Evolutionary conservation across 2,329 filamentous ascomycete species (phyloP).

Genomic region (Fusarium sp.): DNA sequence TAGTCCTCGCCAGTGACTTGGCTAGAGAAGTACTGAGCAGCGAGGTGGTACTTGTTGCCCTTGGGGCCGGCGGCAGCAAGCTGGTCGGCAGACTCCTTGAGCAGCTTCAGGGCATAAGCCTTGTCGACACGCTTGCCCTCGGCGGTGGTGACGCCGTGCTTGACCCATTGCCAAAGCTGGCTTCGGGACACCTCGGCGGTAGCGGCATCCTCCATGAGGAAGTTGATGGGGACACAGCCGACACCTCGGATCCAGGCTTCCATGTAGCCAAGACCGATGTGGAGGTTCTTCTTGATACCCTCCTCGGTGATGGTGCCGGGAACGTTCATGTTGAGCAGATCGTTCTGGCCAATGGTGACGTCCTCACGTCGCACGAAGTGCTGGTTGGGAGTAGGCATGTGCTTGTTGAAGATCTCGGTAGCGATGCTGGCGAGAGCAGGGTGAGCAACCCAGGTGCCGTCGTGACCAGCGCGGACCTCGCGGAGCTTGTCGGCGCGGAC

Average conservation of each 20-base stretch:
- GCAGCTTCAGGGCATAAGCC: constrained; percentile 85
- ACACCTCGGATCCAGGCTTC: constrained; percentile 97
- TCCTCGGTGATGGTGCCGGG: constrained; percentile 92
- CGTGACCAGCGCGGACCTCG: constrained; percentile 94
- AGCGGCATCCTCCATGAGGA: constrained; percentile 97
- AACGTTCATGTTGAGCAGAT: constrained; percentile 98
- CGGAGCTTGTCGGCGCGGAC: constrained; percentile 96
- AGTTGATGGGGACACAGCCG: constrained; percentile 97
- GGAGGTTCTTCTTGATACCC: constrained; percentile 96
- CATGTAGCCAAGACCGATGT: constrained; percentile 98
- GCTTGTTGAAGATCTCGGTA: constrained; percentile 92
- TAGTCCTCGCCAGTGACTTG: constrained; percentile 99
- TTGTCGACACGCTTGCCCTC: constrained; percentile 96
- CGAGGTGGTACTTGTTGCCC: constrained; percentile 92
- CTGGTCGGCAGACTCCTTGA: constrained; percentile 86
- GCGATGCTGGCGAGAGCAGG: constrained; percentile 91
- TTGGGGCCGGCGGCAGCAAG: constrained; percentile 80
- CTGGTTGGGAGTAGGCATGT: constrained; percentile 99
- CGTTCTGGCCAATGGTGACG: constrained; percentile 85
- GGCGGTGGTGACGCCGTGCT: constrained; percentile 77
- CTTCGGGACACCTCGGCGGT: constrained; percentile 95
- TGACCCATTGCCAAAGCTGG: constrained; percentile 97
- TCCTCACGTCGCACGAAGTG: constrained; percentile 92
- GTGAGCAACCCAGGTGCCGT: constrained; percentile 97
- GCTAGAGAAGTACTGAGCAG: constrained; percentile 89